phyloP scores from a whole-genome alignment of 257 asterid species.

The Haberlea rhodopensis region DNA sequence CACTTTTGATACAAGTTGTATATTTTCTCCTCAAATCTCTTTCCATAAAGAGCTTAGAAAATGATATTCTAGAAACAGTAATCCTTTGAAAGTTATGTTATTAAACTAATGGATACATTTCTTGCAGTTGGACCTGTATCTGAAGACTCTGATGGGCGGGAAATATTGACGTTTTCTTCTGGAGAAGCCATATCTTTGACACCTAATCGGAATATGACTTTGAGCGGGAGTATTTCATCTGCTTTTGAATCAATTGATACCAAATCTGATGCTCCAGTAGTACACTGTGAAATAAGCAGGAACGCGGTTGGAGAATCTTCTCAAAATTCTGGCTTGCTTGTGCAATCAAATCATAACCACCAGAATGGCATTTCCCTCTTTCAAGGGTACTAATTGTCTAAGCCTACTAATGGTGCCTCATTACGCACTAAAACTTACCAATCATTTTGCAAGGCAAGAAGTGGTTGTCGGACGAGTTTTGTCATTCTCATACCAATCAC shows the following conservation, averaged over 20 bases:
- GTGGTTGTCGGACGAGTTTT: not conserved
- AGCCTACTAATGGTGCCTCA: constrained; percentile 1
- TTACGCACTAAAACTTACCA: not conserved
- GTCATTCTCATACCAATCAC: not conserved
- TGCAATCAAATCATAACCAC: constrained; percentile 41
- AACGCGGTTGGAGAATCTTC: constrained; percentile 38
- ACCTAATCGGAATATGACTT: constrained; percentile 31
- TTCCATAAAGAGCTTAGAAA: not conserved
- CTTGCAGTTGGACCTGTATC: constrained; percentile 46
- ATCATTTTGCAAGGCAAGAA: constrained; percentile 5
- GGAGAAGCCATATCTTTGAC: constrained; percentile 42
- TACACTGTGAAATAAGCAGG: constrained; percentile 50
- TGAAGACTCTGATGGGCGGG: constrained; percentile 48
- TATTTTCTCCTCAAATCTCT: not conserved
- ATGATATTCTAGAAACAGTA: constrained; percentile 2
- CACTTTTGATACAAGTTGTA: not conserved
- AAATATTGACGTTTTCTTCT: constrained; percentile 64
- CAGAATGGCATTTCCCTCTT: constrained; percentile 62
- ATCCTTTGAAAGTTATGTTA: not conserved
- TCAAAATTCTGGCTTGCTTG: constrained; percentile 37
- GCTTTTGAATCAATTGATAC: constrained; percentile 35
- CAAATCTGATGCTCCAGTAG: constrained; percentile 54
- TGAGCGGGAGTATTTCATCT: constrained; percentile 39
- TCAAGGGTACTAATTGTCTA: constrained; percentile 61
- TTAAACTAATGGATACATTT: constrained; percentile 17